Base-by-base conservation (phyloP, 768 basidiomycete species). In the Pleurotus eryngii region DNA sequence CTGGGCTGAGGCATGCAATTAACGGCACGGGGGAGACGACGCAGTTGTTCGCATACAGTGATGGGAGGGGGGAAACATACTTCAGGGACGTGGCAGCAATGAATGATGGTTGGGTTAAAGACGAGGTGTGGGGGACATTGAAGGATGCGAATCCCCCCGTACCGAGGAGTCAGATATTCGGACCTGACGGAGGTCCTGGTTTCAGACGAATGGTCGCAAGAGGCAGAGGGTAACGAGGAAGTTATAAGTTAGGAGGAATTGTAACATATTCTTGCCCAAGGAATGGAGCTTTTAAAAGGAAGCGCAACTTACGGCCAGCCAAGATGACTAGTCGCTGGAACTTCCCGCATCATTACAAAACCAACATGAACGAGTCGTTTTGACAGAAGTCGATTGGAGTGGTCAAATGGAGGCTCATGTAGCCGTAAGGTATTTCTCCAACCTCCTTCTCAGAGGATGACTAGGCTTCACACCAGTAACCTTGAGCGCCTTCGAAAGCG, bases 371-470 rank as follows among this genome's bases (percentile, higher is more conserved):
- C 37, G 27, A 30, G 27, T 7, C 6, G 7, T 9, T 35, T 35
- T 35, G 30, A 2, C 8, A 35, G 11, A 35, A 9, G 30, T 35
- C 30, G 30, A 35, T 35, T 35, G 30, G 30, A 35, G 30, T 26
- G 30, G 30, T 35, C 30, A 35, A 35, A 17, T 39, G 12, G 15
- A 12, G n/a, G 15, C 48, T 45, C 61, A 48, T 55, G 60, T 40
- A 55, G 71, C 63, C 42, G 70, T 63, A 30, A 79, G 59, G 65
- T 77, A 85, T 67, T 82, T 89, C 57, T 85, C 85, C 57, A 90
- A 63, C 64, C 76, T 84, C 71, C 83, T 89, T 49, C 87, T 81
- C 53, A 90, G 72, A n/a, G 82, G 77, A 66, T 90, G 86, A 57
- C 85, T 84, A 35, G 75, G 68, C 24, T 80, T 83, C 40, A 90